Conservation (phyloP, 2,329 filamentous ascomycete species). For the Claviceps monticola region DNA sequence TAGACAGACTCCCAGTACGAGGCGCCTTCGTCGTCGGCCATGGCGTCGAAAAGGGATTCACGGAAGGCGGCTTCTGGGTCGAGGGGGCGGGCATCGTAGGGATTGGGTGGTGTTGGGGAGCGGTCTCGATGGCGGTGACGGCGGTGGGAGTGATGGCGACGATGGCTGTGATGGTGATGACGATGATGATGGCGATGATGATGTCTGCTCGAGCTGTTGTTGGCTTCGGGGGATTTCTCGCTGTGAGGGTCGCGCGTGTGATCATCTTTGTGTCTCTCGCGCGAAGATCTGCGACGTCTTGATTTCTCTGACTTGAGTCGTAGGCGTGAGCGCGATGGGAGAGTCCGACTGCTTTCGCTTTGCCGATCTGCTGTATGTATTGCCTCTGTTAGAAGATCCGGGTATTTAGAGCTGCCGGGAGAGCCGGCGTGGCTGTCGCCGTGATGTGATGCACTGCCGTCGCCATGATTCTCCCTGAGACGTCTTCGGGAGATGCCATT, state of each 20-base stretch:
- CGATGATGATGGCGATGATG: slow-evolving; percentile 10
- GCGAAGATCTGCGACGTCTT: slow-evolving; percentile 1
- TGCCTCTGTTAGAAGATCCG: not conserved
- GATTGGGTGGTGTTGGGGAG: slow-evolving; percentile 33
- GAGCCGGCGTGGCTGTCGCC: slow-evolving; percentile 3
- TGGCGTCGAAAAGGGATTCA: slow-evolving; percentile 88
- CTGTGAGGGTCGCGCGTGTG: slow-evolving; percentile 4
- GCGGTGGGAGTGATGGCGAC: slow-evolving; percentile 11
- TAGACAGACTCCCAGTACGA: slow-evolving; percentile 95
- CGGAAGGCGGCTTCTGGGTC: slow-evolving; percentile 69
- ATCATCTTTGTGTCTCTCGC: not conserved
- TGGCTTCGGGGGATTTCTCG: slow-evolving; percentile 10
- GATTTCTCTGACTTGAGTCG: slow-evolving; percentile 5
- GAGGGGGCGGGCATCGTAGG: slow-evolving; percentile 32
- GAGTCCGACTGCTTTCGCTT: not conserved
- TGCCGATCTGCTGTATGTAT: not conserved
- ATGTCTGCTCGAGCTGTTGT: slow-evolving; percentile 11
- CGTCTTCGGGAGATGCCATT: not conserved
- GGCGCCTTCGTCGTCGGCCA: slow-evolving; percentile 93
- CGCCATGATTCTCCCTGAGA: not conserved
- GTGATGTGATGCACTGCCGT: not conserved
- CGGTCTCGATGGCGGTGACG: slow-evolving; percentile 22
- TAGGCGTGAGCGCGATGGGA: slow-evolving; percentile 1
- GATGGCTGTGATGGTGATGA: slow-evolving; percentile 17
- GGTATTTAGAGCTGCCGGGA: not conserved